Conservation (phyloP, 176 grass and related monocot species). For the Metroxylon sagu region DNA sequence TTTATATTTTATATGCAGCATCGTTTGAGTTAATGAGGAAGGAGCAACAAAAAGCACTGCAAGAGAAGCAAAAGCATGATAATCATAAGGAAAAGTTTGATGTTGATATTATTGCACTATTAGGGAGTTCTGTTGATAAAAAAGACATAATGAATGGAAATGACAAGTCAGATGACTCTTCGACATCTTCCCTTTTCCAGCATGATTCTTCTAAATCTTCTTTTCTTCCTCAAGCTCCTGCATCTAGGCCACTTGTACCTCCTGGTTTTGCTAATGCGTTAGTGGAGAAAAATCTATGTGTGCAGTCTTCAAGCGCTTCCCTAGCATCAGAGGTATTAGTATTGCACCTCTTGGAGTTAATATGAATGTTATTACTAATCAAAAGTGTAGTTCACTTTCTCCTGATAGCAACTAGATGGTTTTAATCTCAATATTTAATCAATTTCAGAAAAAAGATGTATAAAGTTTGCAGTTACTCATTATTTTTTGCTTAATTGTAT, state of each 20-base stretch:
- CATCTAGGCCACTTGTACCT: conserved; percentile 33
- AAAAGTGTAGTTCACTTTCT: too few relatives aligned
- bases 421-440: too few relatives aligned
- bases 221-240: conserved; percentile 20
- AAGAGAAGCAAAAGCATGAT: conserved; percentile 60
- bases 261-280: conserved; percentile 38
- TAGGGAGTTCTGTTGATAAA: conserved; percentile 46
- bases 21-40: conserved; percentile 99
- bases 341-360: background rate
- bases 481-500: too few relatives aligned
- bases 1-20: conserved; percentile 35
- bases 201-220: conserved; percentile 30
- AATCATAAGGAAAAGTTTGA: conserved; percentile 32
- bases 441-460: too few relatives aligned
- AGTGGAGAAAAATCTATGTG: conserved; percentile 29
- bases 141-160: background rate
- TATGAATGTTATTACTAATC: too few relatives aligned
- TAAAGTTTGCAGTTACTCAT: too few relatives aligned
- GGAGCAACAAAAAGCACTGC: conserved; percentile 80
- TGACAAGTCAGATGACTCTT: conserved; percentile 34
- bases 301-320: conserved; percentile 19
- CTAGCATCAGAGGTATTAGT: conserved; percentile 32
- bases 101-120: conserved; percentile 51
- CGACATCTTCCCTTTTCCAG: conserved; percentile 26
- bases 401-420: too few relatives aligned